Evolutionary conservation across 2,329 filamentous ascomycete species (phyloP).

Genomic region (Sordariomycetes sp.): DNA sequence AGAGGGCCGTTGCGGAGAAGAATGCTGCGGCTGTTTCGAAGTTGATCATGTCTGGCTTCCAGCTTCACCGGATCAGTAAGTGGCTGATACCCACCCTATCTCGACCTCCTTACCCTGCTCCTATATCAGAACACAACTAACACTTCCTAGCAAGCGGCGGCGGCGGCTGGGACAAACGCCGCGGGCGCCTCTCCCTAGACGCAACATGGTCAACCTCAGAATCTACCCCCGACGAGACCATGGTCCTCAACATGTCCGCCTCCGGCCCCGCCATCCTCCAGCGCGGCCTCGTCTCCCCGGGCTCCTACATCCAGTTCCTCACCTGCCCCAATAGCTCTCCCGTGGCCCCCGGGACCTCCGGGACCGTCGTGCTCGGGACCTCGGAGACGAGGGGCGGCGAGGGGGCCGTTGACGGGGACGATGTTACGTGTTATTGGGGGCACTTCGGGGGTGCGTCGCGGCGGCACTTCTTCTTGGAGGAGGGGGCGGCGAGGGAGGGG

Average conservation of each 20-base stretch:
- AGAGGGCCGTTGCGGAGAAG: constrained; percentile 2
- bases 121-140: not conserved
- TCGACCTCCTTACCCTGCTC: constrained; percentile 4
- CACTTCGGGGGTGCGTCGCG: constrained; percentile 53
- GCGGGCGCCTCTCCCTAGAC: constrained; percentile 66
- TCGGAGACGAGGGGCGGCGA: not conserved
- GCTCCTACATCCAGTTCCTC: constrained; percentile 56
- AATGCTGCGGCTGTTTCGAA: not conserved
- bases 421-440: constrained; percentile 11
- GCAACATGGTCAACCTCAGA: constrained; percentile 23
- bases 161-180: constrained; percentile 73
- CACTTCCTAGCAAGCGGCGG: constrained; percentile 52
- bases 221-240: constrained; percentile 10
- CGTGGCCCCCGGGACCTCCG: constrained; percentile 11
- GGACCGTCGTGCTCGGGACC: constrained; percentile 6
- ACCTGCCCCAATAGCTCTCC: constrained; percentile 15
- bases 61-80: constrained; percentile 30
- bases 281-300: constrained; percentile 42
- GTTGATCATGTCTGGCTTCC: constrained; percentile 14
- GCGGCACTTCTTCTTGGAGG: constrained; percentile 39
- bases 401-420: constrained; percentile 8
- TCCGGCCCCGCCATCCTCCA: constrained; percentile 6
- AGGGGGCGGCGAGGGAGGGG: not conserved
- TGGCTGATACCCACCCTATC: too few relatives aligned
- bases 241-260: constrained; percentile 21